Percentiles rank a stretch among this genome's conserved stretches.
Evolutionary conservation across 345 rosid species (phyloP).

Genomic region (Acer yangbiense): DNA sequence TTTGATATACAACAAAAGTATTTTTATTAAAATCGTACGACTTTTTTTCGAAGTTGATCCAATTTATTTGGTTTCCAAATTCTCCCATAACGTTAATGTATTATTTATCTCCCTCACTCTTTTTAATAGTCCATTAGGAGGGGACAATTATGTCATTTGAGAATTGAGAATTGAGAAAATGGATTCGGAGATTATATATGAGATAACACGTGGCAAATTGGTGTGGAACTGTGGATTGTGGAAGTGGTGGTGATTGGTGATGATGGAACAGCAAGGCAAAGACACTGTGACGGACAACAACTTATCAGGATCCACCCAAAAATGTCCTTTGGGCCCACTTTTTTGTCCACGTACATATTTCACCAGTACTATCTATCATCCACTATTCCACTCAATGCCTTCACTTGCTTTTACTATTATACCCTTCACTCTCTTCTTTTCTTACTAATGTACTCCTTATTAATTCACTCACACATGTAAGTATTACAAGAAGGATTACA

Average conservation of each 20-base stretch:
- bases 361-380: background rate
- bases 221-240: background rate
- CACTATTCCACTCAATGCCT: no score
- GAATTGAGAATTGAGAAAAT: background rate
- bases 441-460: background rate
- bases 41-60: no score
- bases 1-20: no score
- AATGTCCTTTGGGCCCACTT: conserved; percentile 12
- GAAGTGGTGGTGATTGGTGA: background rate
- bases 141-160: background rate
- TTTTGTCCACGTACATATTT: background rate
- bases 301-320: conserved; percentile 23
- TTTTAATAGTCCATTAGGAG: no score
- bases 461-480: no score
- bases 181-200: background rate
- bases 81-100: no score
- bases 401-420: background rate
- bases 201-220: conserved; percentile 11
- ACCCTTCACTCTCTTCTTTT: conserved; percentile 1
- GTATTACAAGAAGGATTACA: no score
- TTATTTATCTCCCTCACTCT: no score
- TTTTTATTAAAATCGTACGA: no score
- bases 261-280: background rate
- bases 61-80: no score
- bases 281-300: background rate